phyloP scores from a whole-genome alignment of 345 rosid species.

The Raphanus sativus region DNA sequence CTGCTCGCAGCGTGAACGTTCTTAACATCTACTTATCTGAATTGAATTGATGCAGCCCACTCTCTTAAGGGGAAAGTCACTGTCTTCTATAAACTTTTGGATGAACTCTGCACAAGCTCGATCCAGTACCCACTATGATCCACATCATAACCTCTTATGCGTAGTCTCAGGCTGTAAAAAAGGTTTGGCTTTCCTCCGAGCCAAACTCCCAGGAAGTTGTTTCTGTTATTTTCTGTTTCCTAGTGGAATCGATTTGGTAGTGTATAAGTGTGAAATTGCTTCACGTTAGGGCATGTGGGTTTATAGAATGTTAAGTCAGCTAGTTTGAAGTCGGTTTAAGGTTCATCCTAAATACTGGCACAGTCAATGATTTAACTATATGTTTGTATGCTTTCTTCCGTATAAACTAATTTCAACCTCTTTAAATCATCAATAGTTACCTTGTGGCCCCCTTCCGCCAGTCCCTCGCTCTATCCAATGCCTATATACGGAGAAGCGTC shows the following conservation, averaged over 20 bases:
- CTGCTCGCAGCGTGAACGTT: slow-evolving; percentile 8
- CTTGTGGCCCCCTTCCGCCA: slow-evolving; percentile 89
- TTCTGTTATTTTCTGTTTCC: slow-evolving; percentile 1
- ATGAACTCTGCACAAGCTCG: slow-evolving; percentile 78
- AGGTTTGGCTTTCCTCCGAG: slow-evolving; percentile 42
- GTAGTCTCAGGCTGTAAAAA: slow-evolving; percentile 74
- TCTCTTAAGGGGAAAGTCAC: slow-evolving; percentile 51
- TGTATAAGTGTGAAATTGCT: background rate
- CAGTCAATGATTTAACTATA: background rate
- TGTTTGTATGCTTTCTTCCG: slow-evolving; percentile 1
- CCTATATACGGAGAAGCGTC: slow-evolving; percentile 92
- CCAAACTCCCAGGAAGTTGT: background rate
- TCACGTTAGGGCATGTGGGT: background rate
- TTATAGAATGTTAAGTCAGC: slow-evolving; percentile 6
- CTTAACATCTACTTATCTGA: slow-evolving; percentile 19
- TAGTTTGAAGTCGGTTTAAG: slow-evolving; percentile 18
- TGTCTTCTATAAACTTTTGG: slow-evolving; percentile 86
- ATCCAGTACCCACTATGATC: slow-evolving; percentile 88
- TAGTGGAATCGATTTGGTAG: background rate
- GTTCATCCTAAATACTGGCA: slow-evolving; percentile 14
- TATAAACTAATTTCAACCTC: slow-evolving; percentile 5
- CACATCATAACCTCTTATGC: slow-evolving; percentile 85
- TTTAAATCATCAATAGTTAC: slow-evolving; percentile 54
- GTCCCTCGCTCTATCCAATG: slow-evolving; percentile 80
- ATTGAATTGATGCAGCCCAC: slow-evolving; percentile 51